These are phyloP conservation scores for Xylaria multiplex DNA, from an alignment of 2,329 filamentous ascomycete genomes.

Conservation along the genomic window DNA sequence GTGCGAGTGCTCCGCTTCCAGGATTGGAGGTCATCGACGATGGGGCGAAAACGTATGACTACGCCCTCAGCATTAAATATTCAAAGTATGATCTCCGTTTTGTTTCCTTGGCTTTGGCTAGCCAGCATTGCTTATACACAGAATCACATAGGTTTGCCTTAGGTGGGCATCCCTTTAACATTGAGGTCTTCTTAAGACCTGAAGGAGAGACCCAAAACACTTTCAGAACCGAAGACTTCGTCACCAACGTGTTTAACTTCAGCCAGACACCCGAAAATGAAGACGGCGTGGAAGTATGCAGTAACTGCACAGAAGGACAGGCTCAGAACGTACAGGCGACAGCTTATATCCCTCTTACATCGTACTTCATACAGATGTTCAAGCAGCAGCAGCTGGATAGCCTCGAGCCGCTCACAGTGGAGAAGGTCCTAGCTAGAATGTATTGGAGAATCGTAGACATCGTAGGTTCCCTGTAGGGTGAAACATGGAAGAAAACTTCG, in stretches of 20 bases:
- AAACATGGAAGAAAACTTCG: background rate
- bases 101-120: background rate
- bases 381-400: constrained; percentile 31
- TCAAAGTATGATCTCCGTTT: constrained; percentile 29
- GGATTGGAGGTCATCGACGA: constrained; percentile 22
- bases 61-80: constrained; percentile 35
- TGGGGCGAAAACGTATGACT: constrained; percentile 29
- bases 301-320: constrained; percentile 34
- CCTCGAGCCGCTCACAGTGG: constrained; percentile 28
- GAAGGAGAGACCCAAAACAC: constrained; percentile 25
- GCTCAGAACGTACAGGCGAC: constrained; percentile 26
- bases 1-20: constrained; percentile 6
- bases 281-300: constrained; percentile 34
- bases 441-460: constrained; percentile 35
- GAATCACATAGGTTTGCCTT: constrained; percentile 32
- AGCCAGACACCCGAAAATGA: constrained; percentile 31
- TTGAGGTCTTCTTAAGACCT: constrained; percentile 33
- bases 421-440: constrained; percentile 33
- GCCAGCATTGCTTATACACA: background rate
- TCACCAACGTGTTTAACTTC: constrained; percentile 37
- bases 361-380: constrained; percentile 34
- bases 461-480: constrained; percentile 15
- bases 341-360: constrained; percentile 34
- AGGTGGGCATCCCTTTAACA: constrained; percentile 33
- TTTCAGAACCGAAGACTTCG: constrained; percentile 31